These are phyloP conservation scores for Zygosaccharomyces sapae DNA, from an alignment of 1,139 yeast genomes.

Conservation along the genomic window DNA sequence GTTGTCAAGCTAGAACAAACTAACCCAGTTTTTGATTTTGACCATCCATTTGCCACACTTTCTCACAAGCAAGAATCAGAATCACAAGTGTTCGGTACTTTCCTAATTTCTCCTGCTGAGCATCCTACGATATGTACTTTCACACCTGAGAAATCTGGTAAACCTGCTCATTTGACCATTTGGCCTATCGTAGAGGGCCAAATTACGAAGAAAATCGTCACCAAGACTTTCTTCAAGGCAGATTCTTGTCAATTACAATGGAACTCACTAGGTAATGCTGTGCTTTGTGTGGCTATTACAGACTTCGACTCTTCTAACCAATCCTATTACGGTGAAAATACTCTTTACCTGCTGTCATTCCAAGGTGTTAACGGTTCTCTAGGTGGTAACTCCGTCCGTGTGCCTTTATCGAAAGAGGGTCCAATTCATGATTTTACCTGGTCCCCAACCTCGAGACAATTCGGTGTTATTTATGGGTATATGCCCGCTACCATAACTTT, in stretches of 20 bases:
- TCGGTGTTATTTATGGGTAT: slow-evolving; percentile 94
- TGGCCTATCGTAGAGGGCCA: slow-evolving; percentile 62
- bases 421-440: slow-evolving; percentile 97
- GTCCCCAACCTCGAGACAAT: slow-evolving; percentile 95
- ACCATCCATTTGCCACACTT: slow-evolving; percentile 58
- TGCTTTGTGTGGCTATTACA: slow-evolving; percentile 88
- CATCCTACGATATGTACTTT: slow-evolving; percentile 92
- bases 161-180: slow-evolving; percentile 84
- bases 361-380: slow-evolving; percentile 62
- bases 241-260: slow-evolving; percentile 89
- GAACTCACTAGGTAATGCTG: slow-evolving; percentile 92
- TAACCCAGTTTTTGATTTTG: slow-evolving; percentile 40
- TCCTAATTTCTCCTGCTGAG: slow-evolving; percentile 77
- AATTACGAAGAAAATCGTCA: slow-evolving; percentile 75
- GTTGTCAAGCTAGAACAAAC: slow-evolving; percentile 62
- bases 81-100: slow-evolving; percentile 47
- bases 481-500: slow-evolving; percentile 97
- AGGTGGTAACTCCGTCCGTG: slow-evolving; percentile 87
- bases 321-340: slow-evolving; percentile 95
- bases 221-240: slow-evolving; percentile 90
- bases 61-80: slow-evolving; percentile 52
- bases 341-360: slow-evolving; percentile 64
- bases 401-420: slow-evolving; percentile 84
- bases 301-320: slow-evolving; percentile 93
- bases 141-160: slow-evolving; percentile 76